Conservation (phyloP, 768 basidiomycete genomes). For the Gloeostereum incarnatum region DNA sequence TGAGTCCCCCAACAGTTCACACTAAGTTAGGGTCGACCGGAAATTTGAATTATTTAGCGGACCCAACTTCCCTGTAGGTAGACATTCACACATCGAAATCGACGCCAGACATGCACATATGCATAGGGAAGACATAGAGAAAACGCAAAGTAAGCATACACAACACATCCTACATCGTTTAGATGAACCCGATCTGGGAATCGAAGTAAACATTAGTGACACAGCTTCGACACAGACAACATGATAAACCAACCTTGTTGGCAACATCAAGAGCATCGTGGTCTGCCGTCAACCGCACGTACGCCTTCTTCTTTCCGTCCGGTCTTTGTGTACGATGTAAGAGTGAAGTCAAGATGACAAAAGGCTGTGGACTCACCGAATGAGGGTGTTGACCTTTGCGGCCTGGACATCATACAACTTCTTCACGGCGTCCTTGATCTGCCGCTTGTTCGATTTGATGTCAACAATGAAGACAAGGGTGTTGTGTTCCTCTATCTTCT, state of each 20-base stretch:
- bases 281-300: conserved; percentile 91
- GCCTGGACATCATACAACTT: conserved; percentile 97
- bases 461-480: conserved; percentile 98
- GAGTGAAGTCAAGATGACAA: not conserved
- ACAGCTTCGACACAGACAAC: not conserved
- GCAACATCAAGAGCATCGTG: conserved; percentile 95
- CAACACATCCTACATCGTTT: no score
- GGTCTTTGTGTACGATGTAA: conserved; percentile 41
- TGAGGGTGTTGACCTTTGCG: conserved; percentile 95
- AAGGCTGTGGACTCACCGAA: conserved; percentile 53
- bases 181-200: conserved; percentile 88
- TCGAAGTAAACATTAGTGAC: not conserved
- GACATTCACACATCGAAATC: no score
- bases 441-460: conserved; percentile 91
- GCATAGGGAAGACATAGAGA: no score
- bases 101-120: no score
- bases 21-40: no score
- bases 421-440: conserved; percentile 99
- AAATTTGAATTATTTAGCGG: no score
- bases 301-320: conserved; percentile 99
- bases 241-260: conserved; percentile 65
- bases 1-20: no score
- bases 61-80: no score
- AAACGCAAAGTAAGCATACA: no score
- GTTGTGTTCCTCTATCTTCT: conserved; percentile 99